These are phyloP conservation scores for Ambrosiella beaveri DNA, from an alignment of 2,329 filamentous ascomycete genomes.

Conservation along the genomic window DNA sequence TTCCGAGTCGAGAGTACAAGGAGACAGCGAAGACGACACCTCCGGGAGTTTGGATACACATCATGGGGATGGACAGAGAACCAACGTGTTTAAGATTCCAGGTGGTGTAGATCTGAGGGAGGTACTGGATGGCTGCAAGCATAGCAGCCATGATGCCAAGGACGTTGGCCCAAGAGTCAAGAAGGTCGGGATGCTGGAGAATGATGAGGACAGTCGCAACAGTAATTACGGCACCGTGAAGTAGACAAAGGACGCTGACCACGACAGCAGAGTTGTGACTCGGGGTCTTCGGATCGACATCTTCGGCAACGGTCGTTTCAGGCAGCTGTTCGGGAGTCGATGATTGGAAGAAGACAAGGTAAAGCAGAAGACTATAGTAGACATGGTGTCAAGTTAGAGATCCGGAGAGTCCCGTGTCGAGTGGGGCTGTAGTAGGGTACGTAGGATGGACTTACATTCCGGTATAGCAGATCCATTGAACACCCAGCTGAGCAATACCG, in stretches of 20 bases:
- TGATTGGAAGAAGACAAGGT: slow-evolving; percentile 80
- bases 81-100: slow-evolving; percentile 71
- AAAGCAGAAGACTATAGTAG: slow-evolving; percentile 59
- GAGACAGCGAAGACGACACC: slow-evolving; percentile 80
- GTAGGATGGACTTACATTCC: slow-evolving; percentile 52
- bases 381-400: not conserved
- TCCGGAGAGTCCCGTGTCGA: not conserved
- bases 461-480: slow-evolving; percentile 83
- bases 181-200: slow-evolving; percentile 40
- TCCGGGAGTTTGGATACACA: slow-evolving; percentile 93
- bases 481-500: slow-evolving; percentile 77
- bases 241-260: slow-evolving; percentile 54
- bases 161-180: slow-evolving; percentile 68
- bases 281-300: slow-evolving; percentile 37
- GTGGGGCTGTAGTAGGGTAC: not conserved
- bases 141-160: slow-evolving; percentile 64
- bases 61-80: slow-evolving; percentile 89
- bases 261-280: slow-evolving; percentile 58
- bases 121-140: slow-evolving; percentile 75
- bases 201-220: slow-evolving; percentile 53
- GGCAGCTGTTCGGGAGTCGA: slow-evolving; percentile 24
- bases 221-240: slow-evolving; percentile 57
- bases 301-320: slow-evolving; percentile 25
- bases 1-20: slow-evolving; percentile 61
- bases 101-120: slow-evolving; percentile 90